Conservation (phyloP, 73 alveolate genomes). For the Effrenium voratum region DNA sequence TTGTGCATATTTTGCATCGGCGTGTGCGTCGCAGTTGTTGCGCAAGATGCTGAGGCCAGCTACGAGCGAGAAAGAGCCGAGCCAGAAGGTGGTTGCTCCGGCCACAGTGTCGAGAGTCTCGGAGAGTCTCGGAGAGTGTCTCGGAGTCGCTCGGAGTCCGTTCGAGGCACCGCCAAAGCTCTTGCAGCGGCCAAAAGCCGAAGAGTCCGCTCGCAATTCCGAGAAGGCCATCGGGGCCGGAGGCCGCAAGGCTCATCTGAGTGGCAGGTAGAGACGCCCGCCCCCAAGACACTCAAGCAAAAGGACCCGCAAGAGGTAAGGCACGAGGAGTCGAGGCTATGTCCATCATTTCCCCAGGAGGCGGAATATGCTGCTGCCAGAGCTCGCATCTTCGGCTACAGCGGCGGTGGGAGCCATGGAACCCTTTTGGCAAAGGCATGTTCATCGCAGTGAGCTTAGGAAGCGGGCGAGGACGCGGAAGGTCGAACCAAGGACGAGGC, state of each 20-base stretch:
- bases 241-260: not conserved
- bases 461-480: constrained; percentile 64
- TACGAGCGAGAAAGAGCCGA: no score
- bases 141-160: not conserved
- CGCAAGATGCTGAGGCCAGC: no score
- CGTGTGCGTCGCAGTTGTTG: no score
- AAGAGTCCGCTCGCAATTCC: not conserved
- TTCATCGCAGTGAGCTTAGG: not conserved
- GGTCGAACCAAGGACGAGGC: constrained; percentile 15
- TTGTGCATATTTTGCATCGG: no score
- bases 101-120: not conserved
- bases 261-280: constrained; percentile 9
- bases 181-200: constrained; percentile 54
- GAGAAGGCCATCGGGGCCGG: constrained; percentile 3
- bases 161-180: constrained; percentile 57
- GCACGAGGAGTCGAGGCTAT: no score
- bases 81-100: constrained; percentile 14
- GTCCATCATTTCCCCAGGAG: not conserved
- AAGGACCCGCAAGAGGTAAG: no score
- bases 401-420: not conserved
- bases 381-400: constrained; percentile 60
- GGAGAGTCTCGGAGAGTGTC: not conserved
- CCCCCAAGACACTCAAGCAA: constrained; percentile 48
- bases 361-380: constrained; percentile 65
- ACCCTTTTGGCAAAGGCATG: not conserved